Conservation (phyloP, 1,284 basidiomycete genomes). For the Leccinum pachyderme region DNA sequence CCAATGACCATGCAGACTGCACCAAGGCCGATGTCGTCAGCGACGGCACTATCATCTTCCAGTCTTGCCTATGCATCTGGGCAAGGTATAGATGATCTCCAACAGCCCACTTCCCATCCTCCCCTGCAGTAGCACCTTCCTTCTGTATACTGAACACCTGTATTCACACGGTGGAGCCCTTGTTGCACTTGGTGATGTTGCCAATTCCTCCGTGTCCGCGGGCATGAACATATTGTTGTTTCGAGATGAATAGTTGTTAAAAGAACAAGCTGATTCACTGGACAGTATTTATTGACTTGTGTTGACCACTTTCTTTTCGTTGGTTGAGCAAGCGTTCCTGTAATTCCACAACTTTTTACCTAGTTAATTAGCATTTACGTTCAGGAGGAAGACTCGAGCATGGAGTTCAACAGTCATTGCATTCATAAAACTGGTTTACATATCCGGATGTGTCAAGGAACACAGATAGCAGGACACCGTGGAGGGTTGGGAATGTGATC, state of each 20-base stretch:
- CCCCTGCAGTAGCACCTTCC: background rate
- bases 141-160: background rate
- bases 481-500: slow-evolving; percentile 13
- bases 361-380: background rate
- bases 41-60: slow-evolving; percentile 4
- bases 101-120: background rate
- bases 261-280: background rate
- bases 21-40: slow-evolving; percentile 15
- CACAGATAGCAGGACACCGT: slow-evolving; percentile 3
- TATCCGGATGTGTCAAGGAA: slow-evolving; percentile 1
- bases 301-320: slow-evolving; percentile 7
- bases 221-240: background rate
- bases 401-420: slow-evolving; percentile 1
- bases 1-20: slow-evolving; percentile 15
- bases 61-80: slow-evolving; percentile 16
- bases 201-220: slow-evolving; percentile 17
- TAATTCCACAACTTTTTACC: background rate
- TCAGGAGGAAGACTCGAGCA: background rate
- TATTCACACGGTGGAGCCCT: slow-evolving; percentile 22
- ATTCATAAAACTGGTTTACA: slow-evolving; percentile 10
- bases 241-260: background rate
- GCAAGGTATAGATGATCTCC: slow-evolving; percentile 3
- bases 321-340: slow-evolving; percentile 3
- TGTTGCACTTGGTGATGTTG: slow-evolving; percentile 20
- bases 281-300: slow-evolving; percentile 7